Evolutionary conservation across 2,329 filamentous ascomycete species (phyloP).

Genomic region (Grosmannia clavigera): DNA sequence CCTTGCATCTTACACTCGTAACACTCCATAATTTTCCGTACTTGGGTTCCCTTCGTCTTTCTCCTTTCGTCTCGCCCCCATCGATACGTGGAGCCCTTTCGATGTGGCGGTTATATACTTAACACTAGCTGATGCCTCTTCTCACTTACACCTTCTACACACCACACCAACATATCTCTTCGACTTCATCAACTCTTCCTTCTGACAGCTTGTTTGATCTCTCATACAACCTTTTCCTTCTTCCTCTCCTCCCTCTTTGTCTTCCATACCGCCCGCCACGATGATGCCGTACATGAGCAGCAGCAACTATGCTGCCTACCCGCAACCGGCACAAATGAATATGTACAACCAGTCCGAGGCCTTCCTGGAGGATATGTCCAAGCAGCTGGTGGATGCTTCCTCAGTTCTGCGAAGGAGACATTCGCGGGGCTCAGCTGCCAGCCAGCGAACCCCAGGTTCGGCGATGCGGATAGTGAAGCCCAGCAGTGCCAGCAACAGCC

Average conservation of each 20-base stretch:
- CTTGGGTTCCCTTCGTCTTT: not conserved
- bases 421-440: slow-evolving; percentile 36
- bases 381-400: slow-evolving; percentile 36
- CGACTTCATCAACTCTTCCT: not conserved
- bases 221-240: not conserved
- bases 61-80: not conserved
- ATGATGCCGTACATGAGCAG: slow-evolving; percentile 14
- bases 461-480: slow-evolving; percentile 53
- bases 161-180: not conserved
- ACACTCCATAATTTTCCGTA: not conserved
- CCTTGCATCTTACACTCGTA: not conserved
- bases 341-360: slow-evolving; percentile 25
- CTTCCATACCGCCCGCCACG: not conserved
- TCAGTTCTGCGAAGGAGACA: slow-evolving; percentile 25
- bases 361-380: slow-evolving; percentile 38
- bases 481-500: slow-evolving; percentile 51
- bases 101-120: slow-evolving; percentile 7
- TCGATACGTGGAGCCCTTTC: slow-evolving; percentile 4
- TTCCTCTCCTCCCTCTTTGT: not conserved
- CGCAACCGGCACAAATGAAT: slow-evolving; percentile 6
- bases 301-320: slow-evolving; percentile 20
- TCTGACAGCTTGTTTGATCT: not conserved
- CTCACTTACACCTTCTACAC: not conserved
- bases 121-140: slow-evolving; percentile 5
- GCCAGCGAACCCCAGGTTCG: slow-evolving; percentile 31